Percentiles rank a stretch among this genome's conserved stretches.
Evolutionary conservation across 2,329 filamentous ascomycete species (phyloP).

Genomic region (Ophiostoma perfectum): DNA sequence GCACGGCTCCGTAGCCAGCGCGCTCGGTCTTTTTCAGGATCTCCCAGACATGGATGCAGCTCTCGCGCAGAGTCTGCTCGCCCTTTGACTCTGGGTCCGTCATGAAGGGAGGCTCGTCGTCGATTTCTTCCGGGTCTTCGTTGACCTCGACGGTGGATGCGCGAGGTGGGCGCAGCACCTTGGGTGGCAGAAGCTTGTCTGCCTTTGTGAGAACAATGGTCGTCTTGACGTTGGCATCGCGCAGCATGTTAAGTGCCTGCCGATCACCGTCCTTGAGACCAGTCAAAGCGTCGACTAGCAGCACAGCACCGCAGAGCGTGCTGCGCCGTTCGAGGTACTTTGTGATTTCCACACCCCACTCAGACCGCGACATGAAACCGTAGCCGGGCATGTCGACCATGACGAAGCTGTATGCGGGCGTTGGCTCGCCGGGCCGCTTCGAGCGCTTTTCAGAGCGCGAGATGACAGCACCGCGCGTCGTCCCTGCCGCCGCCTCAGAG

Average conservation of each 20-base stretch:
- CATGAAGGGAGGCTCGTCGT: constrained; percentile 1
- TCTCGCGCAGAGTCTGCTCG: constrained; percentile 24
- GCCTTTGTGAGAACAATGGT: constrained; percentile 53
- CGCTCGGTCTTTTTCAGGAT: constrained; percentile 26
- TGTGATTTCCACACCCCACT: constrained; percentile 50
- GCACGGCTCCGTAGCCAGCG: constrained; percentile 26
- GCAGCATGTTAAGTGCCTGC: constrained; percentile 44
- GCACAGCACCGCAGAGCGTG: constrained; percentile 47
- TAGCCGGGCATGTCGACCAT: constrained; percentile 40
- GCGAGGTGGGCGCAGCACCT: background rate
- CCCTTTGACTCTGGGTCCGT: constrained; percentile 8
- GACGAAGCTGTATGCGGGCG: constrained; percentile 42
- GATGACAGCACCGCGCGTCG: constrained; percentile 15
- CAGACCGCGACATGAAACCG: constrained; percentile 35
- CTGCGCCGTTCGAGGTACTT: constrained; percentile 46
- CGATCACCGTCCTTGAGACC: constrained; percentile 46
- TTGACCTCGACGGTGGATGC: background rate
- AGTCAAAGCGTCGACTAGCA: constrained; percentile 51
- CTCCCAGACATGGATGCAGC: constrained; percentile 32
- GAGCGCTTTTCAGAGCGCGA: constrained; percentile 27
- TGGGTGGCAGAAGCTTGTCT: constrained; percentile 40
- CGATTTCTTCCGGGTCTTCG: constrained; percentile 8
- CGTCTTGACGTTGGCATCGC: constrained; percentile 42
- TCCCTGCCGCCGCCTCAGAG: background rate
- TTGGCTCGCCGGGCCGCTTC: constrained; percentile 32